Evolutionary conservation across 2,329 filamentous ascomycete species (phyloP), one percentile per base, ranked within the genome.

Genomic region (Hymenoscyphus fructigenus): DNA sequence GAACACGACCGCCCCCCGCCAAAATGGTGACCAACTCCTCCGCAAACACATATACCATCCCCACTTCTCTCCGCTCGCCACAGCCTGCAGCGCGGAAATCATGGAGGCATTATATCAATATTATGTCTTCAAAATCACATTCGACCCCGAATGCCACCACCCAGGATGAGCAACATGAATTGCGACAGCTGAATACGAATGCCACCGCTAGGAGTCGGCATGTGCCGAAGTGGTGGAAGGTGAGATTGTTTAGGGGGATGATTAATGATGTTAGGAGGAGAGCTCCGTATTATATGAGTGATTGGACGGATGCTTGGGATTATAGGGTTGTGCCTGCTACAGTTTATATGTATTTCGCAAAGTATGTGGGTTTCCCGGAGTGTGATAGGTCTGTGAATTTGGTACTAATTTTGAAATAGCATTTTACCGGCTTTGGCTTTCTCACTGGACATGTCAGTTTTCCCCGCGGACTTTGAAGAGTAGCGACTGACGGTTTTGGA

Each of bases 331-430:
- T 96, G 47, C 92, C 92, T 1, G 91, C 91, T 17, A 96, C 92
- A 10, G 81, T 96, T 34, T 96, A 96, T 78, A 96, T 96, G 91
- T 96, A 95, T 80, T 96, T 96, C 83, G 92, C 92, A 68, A 96
- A 96, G 91, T 94, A 83, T 74, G 83, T 67, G 7, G 44, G 2
- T n/a, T 20, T 66, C 72, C n/a, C 68, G 57, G n/a, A n/a, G 20
- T 38, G 14, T 14, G 28, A 63, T 20, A 61, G 59, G 28, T 20
- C 41, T 26, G 20, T 23, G 20, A 4, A 36, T 53, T 12, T 57
- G 38, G 34, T 68, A 34, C 56, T 62, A 29, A 62, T 56, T 58
- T 44, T 62, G 61, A 73, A 26, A 4, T 20, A 95, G 91, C 79
- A 95, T 96, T 73, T 79, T 96, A 14, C 92, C 93, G 0, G 92